Base-by-base conservation (phyloP, 2,329 filamentous ascomycete genomes). In the Fusarium pseudoanthophilum region DNA sequence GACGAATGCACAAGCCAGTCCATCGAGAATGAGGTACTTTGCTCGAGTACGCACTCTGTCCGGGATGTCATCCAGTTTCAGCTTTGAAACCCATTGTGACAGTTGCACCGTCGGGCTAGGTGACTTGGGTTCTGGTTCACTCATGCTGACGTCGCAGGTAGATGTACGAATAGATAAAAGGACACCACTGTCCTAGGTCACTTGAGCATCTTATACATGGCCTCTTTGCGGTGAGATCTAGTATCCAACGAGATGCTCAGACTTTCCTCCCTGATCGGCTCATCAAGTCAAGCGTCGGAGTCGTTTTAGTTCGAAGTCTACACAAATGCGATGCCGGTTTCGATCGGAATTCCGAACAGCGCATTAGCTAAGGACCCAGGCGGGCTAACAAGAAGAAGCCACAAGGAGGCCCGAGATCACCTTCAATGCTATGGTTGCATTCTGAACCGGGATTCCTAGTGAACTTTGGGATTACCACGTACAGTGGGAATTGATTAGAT, bases 11-110 rank as follows among this genome's bases (percentile, higher is more conserved):
- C 60, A 62, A 9, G 39, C 53, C 13, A 62, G 14, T 5, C 39
- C 39, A 45, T 62, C 60, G 21, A 62, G 60, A n/a, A 62, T 60
- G 14, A 60, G 32, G 32, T 60, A 37, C 14, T 62, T 62, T 32
- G 40, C 21, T 32, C 60, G 53, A 28, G 53, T 46, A 21, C 53
- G 26, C 7, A 62, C 32, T 39, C 40, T 32, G 13, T 60, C 53
- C 1, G 53, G 60, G 34, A 62, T 26, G 14, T 60, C 60, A 5
- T 32, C 26, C 2, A 60, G 16, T 5, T 32, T 46, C 4, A 62
- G 32, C 16, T 26, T 20, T 32, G 60, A 60, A 13, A 62, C 53
- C 53, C 60, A 62, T 60, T 32, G 60, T 7, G 60, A 62, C n/a
- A 62, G 26, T 21, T 62, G 60, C 26, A 60, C 18, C 4, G 60